Conservation (phyloP, 2,329 filamentous ascomycete genomes). For the Alternaria panax region DNA sequence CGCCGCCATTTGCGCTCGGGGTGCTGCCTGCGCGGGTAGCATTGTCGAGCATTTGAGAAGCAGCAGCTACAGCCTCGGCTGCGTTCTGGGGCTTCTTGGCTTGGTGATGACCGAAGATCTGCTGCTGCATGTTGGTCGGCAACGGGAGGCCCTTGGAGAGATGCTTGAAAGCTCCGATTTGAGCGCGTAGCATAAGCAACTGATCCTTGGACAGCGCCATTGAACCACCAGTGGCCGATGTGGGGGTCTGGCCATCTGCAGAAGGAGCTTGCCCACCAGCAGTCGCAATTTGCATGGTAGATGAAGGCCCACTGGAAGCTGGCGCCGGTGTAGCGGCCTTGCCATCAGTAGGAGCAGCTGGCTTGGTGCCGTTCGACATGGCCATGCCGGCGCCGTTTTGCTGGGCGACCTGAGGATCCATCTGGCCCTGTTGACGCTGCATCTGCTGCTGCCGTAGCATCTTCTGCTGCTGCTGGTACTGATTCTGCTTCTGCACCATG, state of each 20-base stretch:
- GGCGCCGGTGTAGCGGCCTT: conserved; percentile 26
- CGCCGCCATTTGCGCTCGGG: conserved; percentile 52
- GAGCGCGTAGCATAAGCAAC: conserved; percentile 76
- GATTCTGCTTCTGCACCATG: conserved; percentile 71
- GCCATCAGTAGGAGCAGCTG: conserved; percentile 32
- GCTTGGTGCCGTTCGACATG: conserved; percentile 58
- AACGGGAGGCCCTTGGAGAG: conserved; percentile 87
- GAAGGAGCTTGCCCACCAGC: conserved; percentile 35
- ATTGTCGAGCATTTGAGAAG: conserved; percentile 61
- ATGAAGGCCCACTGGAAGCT: conserved; percentile 33
- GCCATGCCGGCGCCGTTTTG: conserved; percentile 56
- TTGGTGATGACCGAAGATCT: conserved; percentile 78
- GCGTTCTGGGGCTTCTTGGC: conserved; percentile 57
- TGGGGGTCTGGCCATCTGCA: conserved; percentile 52
- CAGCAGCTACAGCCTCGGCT: conserved; percentile 52
- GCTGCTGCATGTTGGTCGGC: conserved; percentile 78
- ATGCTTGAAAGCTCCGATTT: conserved; percentile 91
- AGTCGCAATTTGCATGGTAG: conserved; percentile 34
- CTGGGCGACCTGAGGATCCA: conserved; percentile 55
- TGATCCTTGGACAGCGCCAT: conserved; percentile 67
- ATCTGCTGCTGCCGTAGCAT: conserved; percentile 57
- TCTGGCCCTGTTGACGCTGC: conserved; percentile 63
- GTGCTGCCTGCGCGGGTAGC: conserved; percentile 51
- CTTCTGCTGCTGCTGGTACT: conserved; percentile 52
- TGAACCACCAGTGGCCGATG: conserved; percentile 35